Conservation (phyloP, 2,329 filamentous ascomycete species). For the Plenodomus lindquistii region DNA sequence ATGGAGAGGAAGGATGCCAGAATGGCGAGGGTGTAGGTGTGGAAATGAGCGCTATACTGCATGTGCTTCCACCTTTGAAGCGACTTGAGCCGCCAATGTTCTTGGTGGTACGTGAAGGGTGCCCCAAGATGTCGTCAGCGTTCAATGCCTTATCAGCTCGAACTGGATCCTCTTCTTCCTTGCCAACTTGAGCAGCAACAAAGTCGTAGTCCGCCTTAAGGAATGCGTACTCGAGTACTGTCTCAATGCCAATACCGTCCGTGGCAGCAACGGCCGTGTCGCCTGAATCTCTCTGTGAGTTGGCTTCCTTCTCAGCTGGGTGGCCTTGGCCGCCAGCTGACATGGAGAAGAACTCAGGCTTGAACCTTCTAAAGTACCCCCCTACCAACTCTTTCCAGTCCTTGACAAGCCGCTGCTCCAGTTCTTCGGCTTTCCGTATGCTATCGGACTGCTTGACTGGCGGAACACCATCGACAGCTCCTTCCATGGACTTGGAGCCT, state of each 20-base stretch:
- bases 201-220: constrained; percentile 94
- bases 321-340: constrained; percentile 44
- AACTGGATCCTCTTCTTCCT: constrained; percentile 71
- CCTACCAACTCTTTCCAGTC: constrained; percentile 85
- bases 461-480: constrained; percentile 27
- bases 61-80: constrained; percentile 93
- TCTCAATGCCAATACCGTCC: constrained; percentile 66
- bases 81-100: constrained; percentile 74
- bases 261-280: constrained; percentile 25
- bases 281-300: constrained; percentile 27
- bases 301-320: constrained; percentile 37
- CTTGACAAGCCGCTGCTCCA: constrained; percentile 72
- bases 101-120: constrained; percentile 54
- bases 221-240: constrained; percentile 88
- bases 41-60: constrained; percentile 85
- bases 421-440: constrained; percentile 63
- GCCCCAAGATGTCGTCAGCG: constrained; percentile 78
- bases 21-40: constrained; percentile 91
- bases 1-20: constrained; percentile 88
- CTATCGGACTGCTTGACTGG: constrained; percentile 50
- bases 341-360: constrained; percentile 73
- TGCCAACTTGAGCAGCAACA: constrained; percentile 82
- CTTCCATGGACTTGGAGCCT: constrained; percentile 28
- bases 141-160: constrained; percentile 79
- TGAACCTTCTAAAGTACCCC: constrained; percentile 92